Evolutionary conservation across 345 rosid genomes (phyloP), one percentile per base, ranked within the genome.

Genomic region (Streptanthus diversifolius): DNA sequence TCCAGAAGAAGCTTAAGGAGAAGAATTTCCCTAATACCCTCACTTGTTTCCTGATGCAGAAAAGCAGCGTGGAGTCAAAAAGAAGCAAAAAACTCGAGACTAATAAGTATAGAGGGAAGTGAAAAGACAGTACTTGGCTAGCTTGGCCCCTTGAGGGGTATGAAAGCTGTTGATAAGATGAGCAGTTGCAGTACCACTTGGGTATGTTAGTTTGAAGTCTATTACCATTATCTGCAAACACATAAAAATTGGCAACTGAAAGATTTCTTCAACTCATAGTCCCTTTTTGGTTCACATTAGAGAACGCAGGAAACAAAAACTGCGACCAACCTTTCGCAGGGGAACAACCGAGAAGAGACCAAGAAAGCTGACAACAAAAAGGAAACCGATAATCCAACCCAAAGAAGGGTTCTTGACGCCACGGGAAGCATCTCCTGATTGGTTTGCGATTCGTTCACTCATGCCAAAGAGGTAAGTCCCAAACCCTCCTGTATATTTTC

Each of bases 171-270:
- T 90, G 75, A 90, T 90, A 35, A 90, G 87, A 66, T 80, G 75
- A 21, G 97, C 95, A 40, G 97, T 90, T 37, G 95, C 97, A 19
- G 97, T 87, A 24, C 97, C 97, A 76, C 95, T 90, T 62, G 95
- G 95, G 64, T 90, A 90, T 15, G 83, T 82, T 76, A 88, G 74
- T 62, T 87, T 90, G 81, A 84, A 88, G 72, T 90, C 87, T 66
- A 90, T 63, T 67, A 90, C 82, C 97, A 90, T 88, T 19, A 88
- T 82, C 97, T 88, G 82, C 49, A 77, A 73, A 36, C 72, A 68
- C 56, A 58, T 36, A 39, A 19, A 41, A 41, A 57, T 21, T 35
- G 24, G 64, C 77, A 32, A 64, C 45, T 57, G 36, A 8, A 29
- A 61, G 40, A 29, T 12, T 48, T 80, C 68, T 27, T 56, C 8